Conservation (phyloP, 345 rosid species). For the Eucalyptus cladocalyx region DNA sequence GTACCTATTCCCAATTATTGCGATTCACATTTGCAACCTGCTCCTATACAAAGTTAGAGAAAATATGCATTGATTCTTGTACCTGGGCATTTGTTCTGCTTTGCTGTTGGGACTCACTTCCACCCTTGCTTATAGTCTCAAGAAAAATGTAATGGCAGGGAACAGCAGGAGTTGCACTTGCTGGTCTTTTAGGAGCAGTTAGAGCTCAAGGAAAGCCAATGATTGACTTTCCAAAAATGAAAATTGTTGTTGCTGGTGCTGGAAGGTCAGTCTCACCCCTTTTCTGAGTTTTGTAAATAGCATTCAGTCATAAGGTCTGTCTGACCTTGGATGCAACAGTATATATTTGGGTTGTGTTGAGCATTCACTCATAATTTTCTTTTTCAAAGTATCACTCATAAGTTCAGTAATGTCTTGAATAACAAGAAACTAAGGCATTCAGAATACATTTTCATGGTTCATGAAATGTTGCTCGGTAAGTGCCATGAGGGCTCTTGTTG, state of each 20-base stretch:
- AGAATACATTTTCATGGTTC: neutral
- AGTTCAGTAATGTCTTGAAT: neutral
- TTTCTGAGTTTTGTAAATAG: neutral
- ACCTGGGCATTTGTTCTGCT: neutral
- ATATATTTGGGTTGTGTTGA: neutral
- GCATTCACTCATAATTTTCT: neutral
- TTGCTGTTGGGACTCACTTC: neutral
- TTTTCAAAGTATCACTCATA: neutral
- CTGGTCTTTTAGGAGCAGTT: slow-evolving; percentile 98
- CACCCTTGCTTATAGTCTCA: neutral
- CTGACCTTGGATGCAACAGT: neutral
- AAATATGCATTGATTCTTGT: neutral
- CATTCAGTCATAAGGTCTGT: neutral
- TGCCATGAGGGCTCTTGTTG: neutral
- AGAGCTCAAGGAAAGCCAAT: slow-evolving; percentile 96
- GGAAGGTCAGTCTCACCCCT: slow-evolving; percentile 50
- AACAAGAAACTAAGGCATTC: neutral
- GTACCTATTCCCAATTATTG: neutral
- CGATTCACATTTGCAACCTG: neutral
- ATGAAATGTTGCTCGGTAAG: neutral
- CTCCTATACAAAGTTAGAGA: neutral
- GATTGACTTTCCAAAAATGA: slow-evolving; percentile 96
- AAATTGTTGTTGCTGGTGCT: slow-evolving; percentile 98
- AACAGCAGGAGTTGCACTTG: slow-evolving; percentile 97
- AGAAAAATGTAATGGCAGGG: slow-evolving; percentile 30